Evolutionary conservation across 1,139 yeast species (phyloP).

Genomic region (Meyerozyma guilliermondii): DNA sequence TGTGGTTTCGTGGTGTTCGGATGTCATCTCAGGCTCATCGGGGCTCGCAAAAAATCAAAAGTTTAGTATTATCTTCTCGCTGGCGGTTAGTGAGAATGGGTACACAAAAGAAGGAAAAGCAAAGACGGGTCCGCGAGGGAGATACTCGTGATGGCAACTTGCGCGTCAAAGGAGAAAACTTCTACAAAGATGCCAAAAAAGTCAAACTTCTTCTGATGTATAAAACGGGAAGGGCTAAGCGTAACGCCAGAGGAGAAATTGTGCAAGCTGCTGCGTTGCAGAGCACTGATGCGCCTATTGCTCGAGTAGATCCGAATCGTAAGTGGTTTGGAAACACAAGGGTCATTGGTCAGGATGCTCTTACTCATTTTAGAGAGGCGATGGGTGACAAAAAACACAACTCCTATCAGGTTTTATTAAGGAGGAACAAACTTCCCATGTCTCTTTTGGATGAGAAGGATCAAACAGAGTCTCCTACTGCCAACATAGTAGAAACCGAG

Average conservation of each 20-base stretch:
- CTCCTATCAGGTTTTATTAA: constrained; percentile 80
- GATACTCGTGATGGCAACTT: constrained; percentile 85
- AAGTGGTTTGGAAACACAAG: constrained; percentile 98
- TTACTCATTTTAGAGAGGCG: constrained; percentile 90
- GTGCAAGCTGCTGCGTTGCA: constrained; percentile 86
- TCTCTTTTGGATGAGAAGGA: constrained; percentile 86
- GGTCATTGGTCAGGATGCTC: constrained; percentile 95
- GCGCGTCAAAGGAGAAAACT: constrained; percentile 94
- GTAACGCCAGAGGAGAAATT: constrained; percentile 85
- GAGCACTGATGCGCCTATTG: constrained; percentile 81
- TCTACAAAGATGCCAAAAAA: constrained; percentile 90
- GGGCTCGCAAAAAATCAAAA: no score
- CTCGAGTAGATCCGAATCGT: constrained; percentile 93
- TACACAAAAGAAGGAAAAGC: constrained; percentile 85
- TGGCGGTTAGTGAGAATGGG: constrained; percentile 59
- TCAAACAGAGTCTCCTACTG: constrained; percentile 65
- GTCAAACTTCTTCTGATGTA: constrained; percentile 90
- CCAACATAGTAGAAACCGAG: constrained; percentile 84
- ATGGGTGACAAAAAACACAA: constrained; percentile 84
- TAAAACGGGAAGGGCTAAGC: constrained; percentile 81
- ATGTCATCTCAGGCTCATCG: not conserved
- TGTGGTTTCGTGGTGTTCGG: not conserved
- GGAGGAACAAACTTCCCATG: constrained; percentile 93
- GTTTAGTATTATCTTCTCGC: no score
- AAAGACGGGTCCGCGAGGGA: constrained; percentile 77